These are phyloP conservation scores for Suillus spraguei DNA, from an alignment of 768 basidiomycete genomes.

Conservation along the genomic window DNA sequence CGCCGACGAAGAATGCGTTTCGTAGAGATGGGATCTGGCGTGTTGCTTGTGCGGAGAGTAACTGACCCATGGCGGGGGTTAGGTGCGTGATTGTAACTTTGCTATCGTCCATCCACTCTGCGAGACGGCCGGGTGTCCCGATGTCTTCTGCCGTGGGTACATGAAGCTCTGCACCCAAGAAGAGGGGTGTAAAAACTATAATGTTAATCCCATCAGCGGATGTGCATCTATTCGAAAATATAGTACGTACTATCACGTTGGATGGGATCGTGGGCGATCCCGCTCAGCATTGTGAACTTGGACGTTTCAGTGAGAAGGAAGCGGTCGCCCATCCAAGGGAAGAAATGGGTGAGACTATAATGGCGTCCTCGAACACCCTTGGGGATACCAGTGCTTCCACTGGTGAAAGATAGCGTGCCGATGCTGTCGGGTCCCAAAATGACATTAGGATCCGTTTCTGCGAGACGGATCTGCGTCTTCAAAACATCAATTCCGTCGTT, in stretches of 20 bases:
- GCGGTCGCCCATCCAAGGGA: slow-evolving; percentile 96
- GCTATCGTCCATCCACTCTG: slow-evolving; percentile 97
- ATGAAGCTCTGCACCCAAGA: slow-evolving; percentile 94
- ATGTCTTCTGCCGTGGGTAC: slow-evolving; percentile 98
- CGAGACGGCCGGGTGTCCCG: slow-evolving; percentile 92
- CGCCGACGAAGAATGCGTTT: slow-evolving; percentile 99
- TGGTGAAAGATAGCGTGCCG: slow-evolving; percentile 95
- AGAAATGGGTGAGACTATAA: slow-evolving; percentile 97
- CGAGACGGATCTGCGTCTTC: slow-evolving; percentile 50
- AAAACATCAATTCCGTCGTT: slow-evolving; percentile 60
- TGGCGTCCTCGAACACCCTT: slow-evolving; percentile 98
- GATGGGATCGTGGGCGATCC: slow-evolving; percentile 98
- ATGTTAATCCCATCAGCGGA: slow-evolving; percentile 12
- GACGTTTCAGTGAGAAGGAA: slow-evolving; percentile 76
- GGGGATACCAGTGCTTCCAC: slow-evolving; percentile 96
- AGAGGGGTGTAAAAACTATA: slow-evolving; percentile 95
- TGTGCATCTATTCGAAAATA: background rate
- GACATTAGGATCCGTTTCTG: slow-evolving; percentile 76
- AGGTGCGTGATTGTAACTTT: slow-evolving; percentile 95
- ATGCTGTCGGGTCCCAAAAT: slow-evolving; percentile 92
- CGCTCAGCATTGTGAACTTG: slow-evolving; percentile 97
- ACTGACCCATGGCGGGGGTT: slow-evolving; percentile 98
- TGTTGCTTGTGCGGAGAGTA: slow-evolving; percentile 86
- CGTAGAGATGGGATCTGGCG: slow-evolving; percentile 81
- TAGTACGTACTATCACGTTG: slow-evolving; percentile 90